phyloP scores from a whole-genome alignment of 2,329 filamentous ascomycete species.

The Huntiella moniliformis region DNA sequence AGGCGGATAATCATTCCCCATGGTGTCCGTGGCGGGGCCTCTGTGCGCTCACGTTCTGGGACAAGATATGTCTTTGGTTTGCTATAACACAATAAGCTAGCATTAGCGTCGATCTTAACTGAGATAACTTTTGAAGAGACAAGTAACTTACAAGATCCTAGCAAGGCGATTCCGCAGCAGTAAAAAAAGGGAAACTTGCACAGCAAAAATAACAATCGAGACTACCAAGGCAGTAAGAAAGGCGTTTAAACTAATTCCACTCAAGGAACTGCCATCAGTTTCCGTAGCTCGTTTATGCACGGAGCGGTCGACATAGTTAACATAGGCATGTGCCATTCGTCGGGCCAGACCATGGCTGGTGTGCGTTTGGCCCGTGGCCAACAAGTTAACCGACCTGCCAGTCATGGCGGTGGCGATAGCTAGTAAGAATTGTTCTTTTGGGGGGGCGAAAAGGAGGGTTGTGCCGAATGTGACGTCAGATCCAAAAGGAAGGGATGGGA shows the following conservation, averaged over 20 bases:
- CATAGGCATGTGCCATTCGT: conserved; percentile 4
- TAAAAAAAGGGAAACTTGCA: conserved; percentile 52
- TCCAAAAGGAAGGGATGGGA: not conserved
- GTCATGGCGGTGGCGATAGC: not conserved
- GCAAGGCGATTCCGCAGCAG: conserved; percentile 60
- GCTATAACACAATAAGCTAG: conserved; percentile 21
- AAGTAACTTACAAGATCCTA: conserved; percentile 54
- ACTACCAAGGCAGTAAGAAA: conserved; percentile 48
- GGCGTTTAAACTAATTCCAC: conserved; percentile 29
- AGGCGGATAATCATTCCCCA: conserved; percentile 37
- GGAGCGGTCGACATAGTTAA: not conserved
- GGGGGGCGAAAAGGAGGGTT: not conserved
- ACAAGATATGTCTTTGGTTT: conserved; percentile 76
- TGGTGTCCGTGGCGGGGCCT: conserved; percentile 44
- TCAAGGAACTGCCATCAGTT: conserved; percentile 13
- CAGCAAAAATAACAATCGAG: conserved; percentile 41
- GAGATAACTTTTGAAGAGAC: not conserved
- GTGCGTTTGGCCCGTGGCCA: not conserved
- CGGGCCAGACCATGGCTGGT: not conserved
- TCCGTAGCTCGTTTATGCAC: conserved; percentile 4
- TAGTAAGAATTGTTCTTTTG: not conserved
- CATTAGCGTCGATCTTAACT: not conserved
- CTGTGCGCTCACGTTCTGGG: conserved; percentile 63
- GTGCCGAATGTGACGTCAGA: not conserved
- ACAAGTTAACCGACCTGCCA: not conserved